These are phyloP conservation scores for Ceratobasidium sp. DNA, from an alignment of 1,284 basidiomycete species.

Conservation along the genomic window DNA sequence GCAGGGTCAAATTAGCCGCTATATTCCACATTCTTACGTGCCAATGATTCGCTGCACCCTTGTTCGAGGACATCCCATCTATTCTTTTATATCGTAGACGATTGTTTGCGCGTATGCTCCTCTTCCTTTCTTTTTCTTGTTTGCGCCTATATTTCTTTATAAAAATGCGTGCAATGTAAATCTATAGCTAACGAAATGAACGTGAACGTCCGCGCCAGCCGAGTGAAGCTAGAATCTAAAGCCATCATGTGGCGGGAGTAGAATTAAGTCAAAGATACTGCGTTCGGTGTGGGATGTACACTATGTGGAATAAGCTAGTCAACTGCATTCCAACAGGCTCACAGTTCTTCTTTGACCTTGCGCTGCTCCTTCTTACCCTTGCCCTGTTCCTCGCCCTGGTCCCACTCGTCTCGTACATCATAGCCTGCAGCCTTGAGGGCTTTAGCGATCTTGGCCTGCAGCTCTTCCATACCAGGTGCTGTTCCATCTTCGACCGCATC, in stretches of 20 bases:
- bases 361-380: slow-evolving; percentile 28
- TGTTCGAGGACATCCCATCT: slow-evolving; percentile 20
- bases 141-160: slow-evolving; percentile 45
- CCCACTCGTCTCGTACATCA: slow-evolving; percentile 51
- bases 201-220: slow-evolving; percentile 32
- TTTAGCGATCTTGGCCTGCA: slow-evolving; percentile 34
- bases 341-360: slow-evolving; percentile 21
- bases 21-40: slow-evolving; percentile 37
- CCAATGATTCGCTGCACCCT: slow-evolving; percentile 15
- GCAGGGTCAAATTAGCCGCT: background rate
- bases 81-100: slow-evolving; percentile 20
- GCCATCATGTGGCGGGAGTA: slow-evolving; percentile 1
- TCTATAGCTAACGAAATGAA: slow-evolving; percentile 35
- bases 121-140: slow-evolving; percentile 40
- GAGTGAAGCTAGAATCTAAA: slow-evolving; percentile 12
- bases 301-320: slow-evolving; percentile 4
- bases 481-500: slow-evolving; percentile 29
- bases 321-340: slow-evolving; percentile 29
- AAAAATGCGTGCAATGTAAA: slow-evolving; percentile 38
- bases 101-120: slow-evolving; percentile 31
- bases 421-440: slow-evolving; percentile 59
- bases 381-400: background rate
- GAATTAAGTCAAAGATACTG: background rate
- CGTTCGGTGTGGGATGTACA: background rate
- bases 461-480: slow-evolving; percentile 49